These are phyloP conservation scores for Rhytidiadelphus loreus DNA, from an alignment of 225 moss, liverwort and hornwort genomes.

Conservation along the genomic window DNA sequence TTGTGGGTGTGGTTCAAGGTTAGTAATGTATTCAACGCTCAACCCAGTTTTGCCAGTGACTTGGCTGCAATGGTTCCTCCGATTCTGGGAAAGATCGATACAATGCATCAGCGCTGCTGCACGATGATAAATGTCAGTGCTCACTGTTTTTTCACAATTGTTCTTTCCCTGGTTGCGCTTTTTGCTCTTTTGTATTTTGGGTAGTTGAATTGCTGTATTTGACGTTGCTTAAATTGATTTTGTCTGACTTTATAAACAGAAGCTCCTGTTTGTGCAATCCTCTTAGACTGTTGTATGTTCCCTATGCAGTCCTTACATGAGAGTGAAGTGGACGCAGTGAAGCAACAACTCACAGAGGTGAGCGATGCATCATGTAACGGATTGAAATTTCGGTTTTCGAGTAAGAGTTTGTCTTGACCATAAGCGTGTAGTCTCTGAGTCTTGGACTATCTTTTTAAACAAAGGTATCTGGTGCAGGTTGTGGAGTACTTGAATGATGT, in stretches of 20 bases:
- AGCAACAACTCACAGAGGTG: conserved; percentile 42
- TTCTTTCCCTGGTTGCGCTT: not conserved
- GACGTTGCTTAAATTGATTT: not conserved
- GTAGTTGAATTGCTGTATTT: not conserved
- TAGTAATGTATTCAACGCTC: conserved; percentile 70
- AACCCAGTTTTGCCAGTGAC: conserved; percentile 56
- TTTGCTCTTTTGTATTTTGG: not conserved
- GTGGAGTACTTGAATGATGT: conserved; percentile 88
- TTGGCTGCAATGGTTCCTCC: conserved; percentile 53
- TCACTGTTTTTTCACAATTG: not conserved
- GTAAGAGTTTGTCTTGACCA: not conserved
- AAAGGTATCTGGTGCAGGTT: conserved; percentile 34
- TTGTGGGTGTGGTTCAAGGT: conserved; percentile 68
- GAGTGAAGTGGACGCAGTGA: conserved; percentile 8
- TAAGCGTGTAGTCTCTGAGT: not conserved
- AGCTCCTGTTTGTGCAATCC: not conserved
- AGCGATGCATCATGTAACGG: not conserved
- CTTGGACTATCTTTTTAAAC: not conserved
- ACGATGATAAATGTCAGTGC: conserved; percentile 45
- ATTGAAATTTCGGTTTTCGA: not conserved
- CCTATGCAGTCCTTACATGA: conserved; percentile 25
- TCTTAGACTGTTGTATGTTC: conserved; percentile 9
- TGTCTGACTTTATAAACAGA: not conserved
- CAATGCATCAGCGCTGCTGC: conserved; percentile 68
- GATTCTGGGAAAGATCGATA: conserved; percentile 53